phyloP scores from a whole-genome alignment of 768 basidiomycete species.

The Auriscalpium microsporum region DNA sequence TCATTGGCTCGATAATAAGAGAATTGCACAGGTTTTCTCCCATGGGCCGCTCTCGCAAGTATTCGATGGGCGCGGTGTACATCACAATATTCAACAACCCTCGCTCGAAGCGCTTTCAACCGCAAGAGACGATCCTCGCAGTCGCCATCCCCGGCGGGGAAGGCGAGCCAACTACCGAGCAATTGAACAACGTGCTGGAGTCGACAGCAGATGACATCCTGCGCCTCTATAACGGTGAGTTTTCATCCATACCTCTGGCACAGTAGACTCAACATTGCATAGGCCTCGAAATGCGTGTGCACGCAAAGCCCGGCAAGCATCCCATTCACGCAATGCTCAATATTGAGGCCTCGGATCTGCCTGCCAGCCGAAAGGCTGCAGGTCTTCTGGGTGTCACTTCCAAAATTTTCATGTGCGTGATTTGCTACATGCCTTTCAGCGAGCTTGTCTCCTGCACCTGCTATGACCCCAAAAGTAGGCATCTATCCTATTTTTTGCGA shows the following conservation, averaged over 20 bases:
- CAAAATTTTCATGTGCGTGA: background rate
- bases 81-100: constrained; percentile 17
- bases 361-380: background rate
- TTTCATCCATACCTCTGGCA: background rate
- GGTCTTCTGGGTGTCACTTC: background rate
- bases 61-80: constrained; percentile 21
- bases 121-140: constrained; percentile 16
- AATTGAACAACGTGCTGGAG: background rate
- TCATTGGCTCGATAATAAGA: background rate
- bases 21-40: constrained; percentile 16
- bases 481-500: too few relatives aligned
- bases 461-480: background rate
- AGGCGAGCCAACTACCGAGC: background rate
- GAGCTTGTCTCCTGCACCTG: background rate
- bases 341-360: background rate
- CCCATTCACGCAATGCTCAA: background rate
- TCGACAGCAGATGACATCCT: background rate
- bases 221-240: background rate
- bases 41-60: constrained; percentile 2
- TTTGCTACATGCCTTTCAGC: background rate
- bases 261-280: background rate
- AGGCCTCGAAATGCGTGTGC: background rate
- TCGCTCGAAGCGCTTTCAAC: constrained; percentile 10
- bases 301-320: background rate
- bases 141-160: background rate